Percentiles rank a stretch among this genome's conserved stretches.
These are phyloP conservation scores for Scheffersomyces stambukii DNA, from an alignment of 1,139 yeast species.

Conservation along the genomic window DNA sequence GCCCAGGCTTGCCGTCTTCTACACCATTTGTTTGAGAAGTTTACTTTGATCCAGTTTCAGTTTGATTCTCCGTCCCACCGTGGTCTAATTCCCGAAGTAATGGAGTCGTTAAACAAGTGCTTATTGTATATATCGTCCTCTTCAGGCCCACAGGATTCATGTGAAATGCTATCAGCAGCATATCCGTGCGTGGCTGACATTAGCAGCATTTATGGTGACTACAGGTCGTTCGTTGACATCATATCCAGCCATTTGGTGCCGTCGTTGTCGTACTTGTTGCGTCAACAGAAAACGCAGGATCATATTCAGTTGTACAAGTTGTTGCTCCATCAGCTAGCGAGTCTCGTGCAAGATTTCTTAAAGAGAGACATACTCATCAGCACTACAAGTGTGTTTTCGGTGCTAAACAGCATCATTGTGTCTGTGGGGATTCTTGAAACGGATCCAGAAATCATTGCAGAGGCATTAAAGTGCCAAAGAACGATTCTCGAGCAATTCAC, in stretches of 20 bases:
- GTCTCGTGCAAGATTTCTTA: too few species aligned
- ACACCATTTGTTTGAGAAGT: constrained; percentile 21
- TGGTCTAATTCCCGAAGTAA: constrained; percentile 11
- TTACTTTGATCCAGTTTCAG: too few species aligned
- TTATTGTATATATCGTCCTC: constrained; percentile 44
- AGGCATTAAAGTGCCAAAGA: constrained; percentile 18
- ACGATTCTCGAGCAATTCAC: constrained; percentile 11
- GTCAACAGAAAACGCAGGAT: constrained; percentile 6
- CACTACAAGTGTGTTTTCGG: constrained; percentile 25
- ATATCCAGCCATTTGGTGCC: constrained; percentile 16
- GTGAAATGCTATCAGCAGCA: constrained; percentile 19
- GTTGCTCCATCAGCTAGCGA: constrained; percentile 1
- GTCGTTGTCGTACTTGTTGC: constrained; percentile 22
- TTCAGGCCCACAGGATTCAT: constrained; percentile 28
- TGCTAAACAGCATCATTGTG: constrained; percentile 26
- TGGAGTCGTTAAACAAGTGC: constrained; percentile 23
- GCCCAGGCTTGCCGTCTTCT: constrained; percentile 28
- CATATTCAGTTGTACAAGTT: constrained; percentile 7
- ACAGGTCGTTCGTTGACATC: constrained; percentile 6
- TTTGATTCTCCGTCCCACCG: constrained; percentile 1
- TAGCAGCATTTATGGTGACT: not conserved
- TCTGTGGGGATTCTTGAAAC: constrained; percentile 19
- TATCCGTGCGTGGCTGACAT: constrained; percentile 14
- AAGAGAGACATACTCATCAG: constrained; percentile 16
- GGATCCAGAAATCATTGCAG: constrained; percentile 7